Evolutionary conservation across 2,329 filamentous ascomycete genomes (phyloP).

Genomic region (Colletotrichum lini): DNA sequence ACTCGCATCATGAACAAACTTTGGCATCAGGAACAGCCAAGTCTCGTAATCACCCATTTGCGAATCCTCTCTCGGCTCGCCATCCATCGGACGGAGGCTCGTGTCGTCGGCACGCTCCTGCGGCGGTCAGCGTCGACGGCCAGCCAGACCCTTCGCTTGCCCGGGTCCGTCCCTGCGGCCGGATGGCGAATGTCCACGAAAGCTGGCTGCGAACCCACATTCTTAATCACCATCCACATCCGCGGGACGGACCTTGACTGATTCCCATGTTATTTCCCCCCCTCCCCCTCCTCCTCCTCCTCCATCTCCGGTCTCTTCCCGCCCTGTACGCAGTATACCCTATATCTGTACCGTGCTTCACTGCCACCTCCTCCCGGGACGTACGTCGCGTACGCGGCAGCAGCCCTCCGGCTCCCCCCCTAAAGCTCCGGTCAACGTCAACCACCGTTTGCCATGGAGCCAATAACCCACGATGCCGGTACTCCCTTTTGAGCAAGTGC

Average conservation of each 20-base stretch:
- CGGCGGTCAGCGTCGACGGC: slow-evolving; percentile 33
- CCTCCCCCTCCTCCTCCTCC: background rate
- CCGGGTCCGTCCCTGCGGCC: slow-evolving; percentile 24
- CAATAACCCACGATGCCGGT: background rate
- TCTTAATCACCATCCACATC: slow-evolving; percentile 16
- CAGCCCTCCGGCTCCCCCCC: slow-evolving; percentile 9
- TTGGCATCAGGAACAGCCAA: background rate
- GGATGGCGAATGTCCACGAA: slow-evolving; percentile 11
- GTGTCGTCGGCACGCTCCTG: background rate
- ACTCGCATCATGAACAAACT: background rate
- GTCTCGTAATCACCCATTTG: slow-evolving; percentile 23
- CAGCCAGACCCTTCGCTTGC: background rate
- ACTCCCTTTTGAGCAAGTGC: background rate
- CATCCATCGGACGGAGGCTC: slow-evolving; percentile 20
- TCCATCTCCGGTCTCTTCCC: background rate
- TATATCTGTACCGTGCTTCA: too few relatives aligned
- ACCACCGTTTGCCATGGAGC: background rate
- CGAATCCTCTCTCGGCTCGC: background rate
- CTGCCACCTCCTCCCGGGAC: slow-evolving; percentile 2
- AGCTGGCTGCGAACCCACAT: background rate
- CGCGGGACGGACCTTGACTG: background rate
- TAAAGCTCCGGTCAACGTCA: slow-evolving; percentile 7
- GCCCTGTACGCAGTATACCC: too few relatives aligned
- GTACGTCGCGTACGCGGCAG: slow-evolving; percentile 31
- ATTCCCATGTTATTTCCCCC: slow-evolving; percentile 7